Evolutionary conservation across 2,329 filamentous ascomycete genomes (phyloP).

Genomic region (Diaporthe caulivora): DNA sequence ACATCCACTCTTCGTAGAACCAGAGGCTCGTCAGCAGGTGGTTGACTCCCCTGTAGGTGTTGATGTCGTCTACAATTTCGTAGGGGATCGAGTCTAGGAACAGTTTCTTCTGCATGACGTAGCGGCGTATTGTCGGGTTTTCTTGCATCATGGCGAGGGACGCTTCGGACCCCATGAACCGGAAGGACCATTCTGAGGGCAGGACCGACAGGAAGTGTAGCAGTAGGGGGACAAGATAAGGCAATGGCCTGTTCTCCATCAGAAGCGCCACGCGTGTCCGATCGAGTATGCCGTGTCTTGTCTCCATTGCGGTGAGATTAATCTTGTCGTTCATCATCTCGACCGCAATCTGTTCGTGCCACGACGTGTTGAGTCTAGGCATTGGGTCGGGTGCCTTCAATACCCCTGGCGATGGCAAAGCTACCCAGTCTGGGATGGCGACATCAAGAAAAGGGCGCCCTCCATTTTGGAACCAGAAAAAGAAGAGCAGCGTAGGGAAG

Average conservation of each 20-base stretch:
- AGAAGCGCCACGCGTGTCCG: slow-evolving; percentile 59
- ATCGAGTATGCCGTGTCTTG: slow-evolving; percentile 5
- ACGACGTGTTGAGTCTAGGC: slow-evolving; percentile 27
- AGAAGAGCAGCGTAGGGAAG: neutral
- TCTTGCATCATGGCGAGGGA: slow-evolving; percentile 52
- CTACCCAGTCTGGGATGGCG: neutral
- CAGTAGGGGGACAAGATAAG: slow-evolving; percentile 64
- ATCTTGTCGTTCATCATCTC: slow-evolving; percentile 6
- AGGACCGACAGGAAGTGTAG: slow-evolving; percentile 69
- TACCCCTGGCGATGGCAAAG: neutral
- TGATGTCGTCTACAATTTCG: slow-evolving; percentile 59
- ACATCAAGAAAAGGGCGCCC: neutral
- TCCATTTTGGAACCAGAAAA: neutral
- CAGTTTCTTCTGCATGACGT: slow-evolving; percentile 57
- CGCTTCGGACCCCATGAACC: slow-evolving; percentile 64
- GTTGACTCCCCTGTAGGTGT: slow-evolving; percentile 63
- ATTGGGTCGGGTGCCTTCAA: neutral
- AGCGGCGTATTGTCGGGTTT: slow-evolving; percentile 42
- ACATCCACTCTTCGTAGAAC: slow-evolving; percentile 63
- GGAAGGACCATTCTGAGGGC: slow-evolving; percentile 68
- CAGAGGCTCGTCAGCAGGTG: slow-evolving; percentile 64
- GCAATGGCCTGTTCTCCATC: slow-evolving; percentile 63
- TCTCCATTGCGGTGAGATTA: slow-evolving; percentile 5
- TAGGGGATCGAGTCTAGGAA: slow-evolving; percentile 63
- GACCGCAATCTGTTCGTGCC: slow-evolving; percentile 15